Conservation (phyloP, 108 stramenopile species). For the Nannochloropsis salina region DNA sequence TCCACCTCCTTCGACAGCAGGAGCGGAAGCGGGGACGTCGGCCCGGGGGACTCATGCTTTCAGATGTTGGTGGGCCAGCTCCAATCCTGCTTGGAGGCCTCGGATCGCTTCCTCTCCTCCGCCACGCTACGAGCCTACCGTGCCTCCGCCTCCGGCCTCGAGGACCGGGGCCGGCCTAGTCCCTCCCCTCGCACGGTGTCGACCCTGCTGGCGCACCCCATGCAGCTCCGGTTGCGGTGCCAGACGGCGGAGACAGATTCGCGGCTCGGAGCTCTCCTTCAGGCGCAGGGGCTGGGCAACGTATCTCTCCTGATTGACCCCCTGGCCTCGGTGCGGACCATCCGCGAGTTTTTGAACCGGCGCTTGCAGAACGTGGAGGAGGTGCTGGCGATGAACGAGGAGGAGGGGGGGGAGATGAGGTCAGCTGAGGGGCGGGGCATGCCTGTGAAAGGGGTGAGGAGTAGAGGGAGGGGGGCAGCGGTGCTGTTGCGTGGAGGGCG, state of each 20-base stretch:
- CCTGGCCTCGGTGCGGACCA: slow-evolving; percentile 14
- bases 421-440: neutral
- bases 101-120: slow-evolving; percentile 4
- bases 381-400: neutral
- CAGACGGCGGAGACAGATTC: neutral
- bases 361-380: neutral
- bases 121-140: neutral
- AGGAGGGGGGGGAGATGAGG: neutral
- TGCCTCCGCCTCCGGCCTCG: neutral
- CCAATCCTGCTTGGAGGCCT: slow-evolving; percentile 9
- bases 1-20: neutral
- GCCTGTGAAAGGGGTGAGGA: neutral
- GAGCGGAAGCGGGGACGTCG: neutral
- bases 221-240: neutral
- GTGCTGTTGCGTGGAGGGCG: neutral
- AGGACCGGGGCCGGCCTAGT: neutral
- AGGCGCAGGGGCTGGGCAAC: neutral
- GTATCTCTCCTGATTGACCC: neutral
- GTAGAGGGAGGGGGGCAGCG: neutral
- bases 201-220: neutral
- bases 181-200: neutral
- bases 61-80: neutral
- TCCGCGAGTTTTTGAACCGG: neutral
- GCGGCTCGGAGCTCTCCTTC: neutral
- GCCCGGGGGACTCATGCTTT: neutral